These are phyloP conservation scores for Yamadazyma dushanensis DNA, from an alignment of 1,139 yeast genomes.

Conservation along the genomic window DNA sequence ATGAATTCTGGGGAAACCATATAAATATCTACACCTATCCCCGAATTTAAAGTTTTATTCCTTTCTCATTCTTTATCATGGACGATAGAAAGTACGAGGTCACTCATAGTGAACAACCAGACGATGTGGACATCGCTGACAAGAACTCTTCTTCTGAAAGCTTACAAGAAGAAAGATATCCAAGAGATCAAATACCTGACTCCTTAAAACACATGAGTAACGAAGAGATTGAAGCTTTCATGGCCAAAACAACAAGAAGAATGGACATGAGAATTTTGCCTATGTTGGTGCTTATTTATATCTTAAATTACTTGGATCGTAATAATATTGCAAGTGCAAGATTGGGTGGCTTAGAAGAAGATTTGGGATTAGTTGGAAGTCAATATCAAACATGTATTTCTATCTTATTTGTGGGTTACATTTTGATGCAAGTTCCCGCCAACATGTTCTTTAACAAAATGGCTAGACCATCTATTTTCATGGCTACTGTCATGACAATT, in stretches of 20 bases:
- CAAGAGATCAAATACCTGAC: conserved; percentile 26
- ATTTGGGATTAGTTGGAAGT: conserved; percentile 46
- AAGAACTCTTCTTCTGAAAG: neutral
- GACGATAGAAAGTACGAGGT: conserved; percentile 8
- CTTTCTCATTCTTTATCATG: neutral
- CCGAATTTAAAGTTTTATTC: neutral
- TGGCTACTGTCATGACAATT: conserved; percentile 48
- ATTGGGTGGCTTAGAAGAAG: conserved; percentile 55
- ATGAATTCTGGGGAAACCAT: conserved; percentile 2
- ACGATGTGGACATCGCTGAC: conserved; percentile 1
- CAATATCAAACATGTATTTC: conserved; percentile 59
- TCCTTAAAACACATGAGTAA: conserved; percentile 31
- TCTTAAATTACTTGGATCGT: conserved; percentile 57
- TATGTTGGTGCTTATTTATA: conserved; percentile 51
- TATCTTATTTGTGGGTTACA: conserved; percentile 61
- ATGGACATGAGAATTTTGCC: conserved; percentile 58
- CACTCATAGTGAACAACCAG: conserved; percentile 7
- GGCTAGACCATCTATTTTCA: conserved; percentile 51
- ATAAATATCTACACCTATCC: neutral
- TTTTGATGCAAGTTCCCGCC: conserved; percentile 59
- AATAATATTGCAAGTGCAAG: conserved; percentile 64
- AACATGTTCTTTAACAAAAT: conserved; percentile 48
- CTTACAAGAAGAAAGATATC: neutral
- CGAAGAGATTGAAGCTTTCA: conserved; percentile 39
- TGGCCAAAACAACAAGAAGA: conserved; percentile 43